These are phyloP conservation scores for Dioscorea dumetorum DNA, from an alignment of 106 monocot genomes.

Conservation along the genomic window DNA sequence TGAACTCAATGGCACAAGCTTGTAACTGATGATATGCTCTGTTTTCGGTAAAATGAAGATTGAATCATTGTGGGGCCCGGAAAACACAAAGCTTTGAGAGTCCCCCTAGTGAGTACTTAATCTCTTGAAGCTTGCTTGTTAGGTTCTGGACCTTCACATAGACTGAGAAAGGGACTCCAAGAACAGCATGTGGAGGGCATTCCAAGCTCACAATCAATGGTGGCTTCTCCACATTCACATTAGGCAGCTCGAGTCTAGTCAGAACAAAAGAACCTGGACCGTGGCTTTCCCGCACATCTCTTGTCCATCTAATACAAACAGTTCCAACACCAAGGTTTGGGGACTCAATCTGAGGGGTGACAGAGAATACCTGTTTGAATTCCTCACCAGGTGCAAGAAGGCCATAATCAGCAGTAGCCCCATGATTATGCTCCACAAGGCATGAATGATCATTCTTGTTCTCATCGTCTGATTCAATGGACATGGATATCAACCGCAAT, in stretches of 20 bases:
- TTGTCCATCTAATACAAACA: constrained; percentile 47
- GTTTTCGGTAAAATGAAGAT: constrained; percentile 62
- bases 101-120: constrained; percentile 74
- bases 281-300: constrained; percentile 23
- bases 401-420: constrained; percentile 10
- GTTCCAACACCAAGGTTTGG: constrained; percentile 47
- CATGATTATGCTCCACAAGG: constrained; percentile 30
- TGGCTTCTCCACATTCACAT: constrained; percentile 60
- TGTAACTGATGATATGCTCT: constrained; percentile 59
- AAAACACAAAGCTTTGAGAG: constrained; percentile 86
- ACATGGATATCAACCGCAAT: constrained; percentile 40
- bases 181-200: constrained; percentile 71
- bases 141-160: constrained; percentile 55
- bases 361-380: constrained; percentile 66
- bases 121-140: constrained; percentile 82
- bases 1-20: constrained; percentile 68
- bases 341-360: constrained; percentile 36
- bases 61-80: constrained; percentile 61
- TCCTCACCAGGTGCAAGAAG: constrained; percentile 70
- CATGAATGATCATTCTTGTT: constrained; percentile 15
- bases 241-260: constrained; percentile 54
- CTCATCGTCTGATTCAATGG: constrained; percentile 32
- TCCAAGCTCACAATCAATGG: constrained; percentile 64
- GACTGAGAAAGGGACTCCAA: constrained; percentile 72
- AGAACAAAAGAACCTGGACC: constrained; percentile 13